Evolutionary conservation across 2,329 filamentous ascomycete species (phyloP), one percentile per base, ranked within the genome.

Genomic region (Torrubiellomyces zombiae): DNA sequence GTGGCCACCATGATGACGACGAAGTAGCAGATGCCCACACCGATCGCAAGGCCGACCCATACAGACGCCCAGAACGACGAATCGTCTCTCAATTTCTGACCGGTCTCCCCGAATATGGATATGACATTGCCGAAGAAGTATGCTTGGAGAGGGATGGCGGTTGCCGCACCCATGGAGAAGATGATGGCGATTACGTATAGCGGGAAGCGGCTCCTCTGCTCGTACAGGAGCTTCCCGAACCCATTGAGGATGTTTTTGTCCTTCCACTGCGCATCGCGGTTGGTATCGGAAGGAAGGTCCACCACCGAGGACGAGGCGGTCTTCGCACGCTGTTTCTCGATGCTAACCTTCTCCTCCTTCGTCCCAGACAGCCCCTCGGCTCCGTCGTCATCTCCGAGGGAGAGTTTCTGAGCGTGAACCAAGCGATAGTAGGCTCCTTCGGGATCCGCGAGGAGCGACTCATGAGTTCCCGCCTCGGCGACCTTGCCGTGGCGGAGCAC

Each of bases 381-480:
- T 16, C 56, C 56, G 3, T 43, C 41, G 0, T 56, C 45, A 7
- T 58, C 58, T n/a, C 62, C 61, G 2, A 70, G 52, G 0, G 60
- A 62, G 13, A 75, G 51, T 21, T 64, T 54, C 34, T 76, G 71
- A 4, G 70, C 70, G 29, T 65, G 54, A 2, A 83, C 77, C 5
- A 85, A 61, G 2, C 62, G 63, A 18, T 63, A 63, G 38, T 86
- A 86, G 11, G 76, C 58, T 1, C 77, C 69, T 3, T 55, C 56
- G 4, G 69, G 56, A 18, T 61, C 50, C 3, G 56, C 45, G 2
- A 91, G 55, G 1, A 92, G 61, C 21, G 69, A 63, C 6, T 81
- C 67, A 35, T 92, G 82, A 0, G 67, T 81, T 0, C 82, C 82
- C 36, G 74, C 56, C 45, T 92, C 80, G 7, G 75, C 61, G 0